Base-by-base conservation (phyloP, 176 grass and related monocot species). In the Calamus simplicifolius region DNA sequence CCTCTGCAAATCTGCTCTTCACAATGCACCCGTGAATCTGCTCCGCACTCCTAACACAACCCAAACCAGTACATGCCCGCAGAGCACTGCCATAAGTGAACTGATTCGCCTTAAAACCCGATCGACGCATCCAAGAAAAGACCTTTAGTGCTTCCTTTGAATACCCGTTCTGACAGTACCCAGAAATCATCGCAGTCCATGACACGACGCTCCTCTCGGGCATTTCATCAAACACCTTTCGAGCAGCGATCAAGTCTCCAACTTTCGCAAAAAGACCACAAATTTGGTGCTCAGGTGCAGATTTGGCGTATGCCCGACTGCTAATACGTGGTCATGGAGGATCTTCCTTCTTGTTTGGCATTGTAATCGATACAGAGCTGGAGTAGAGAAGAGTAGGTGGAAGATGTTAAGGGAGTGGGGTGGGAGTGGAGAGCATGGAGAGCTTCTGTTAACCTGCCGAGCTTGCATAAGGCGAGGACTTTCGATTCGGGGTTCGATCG, bases 151-250 rank as follows among this genome's bases (percentile, higher is more conserved):
- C 90, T 67, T 89, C 82, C 16, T 8, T 19, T 1, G 79, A 52
- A 2, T 31, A 27, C 16, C 69, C 58, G 51, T 78, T 78, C 75
- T 67, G 72, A 23, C 79, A 28, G 59, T 83, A 95, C 16, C 79
- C 79, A 29, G 85, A 95, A 48, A 95, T 62, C 85, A 85, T 83
- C 26, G 82, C 79, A 16, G 82, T 95, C 89, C 85, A 89, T 5
- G 89, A 80, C 56, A 95, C 85, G 48, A 89, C 56, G 61, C 72
- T 85, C 60, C 82, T 19, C 12, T 81, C 38, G 61, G 58, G 79
- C 89, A 89, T 95, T 53, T 54, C 66, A 61, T 89, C 85, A 70
- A 95, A 83, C 73, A 95, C 27, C 49, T 2, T 59, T 26, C 82
- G 73, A 13, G 83, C 83, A 16, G 66, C 0, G 16, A 35, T 19